Evolutionary conservation across 352 stramenopile genomes (phyloP), one percentile per base, ranked within the genome.

Genomic region (Phytopythium helicoides): DNA sequence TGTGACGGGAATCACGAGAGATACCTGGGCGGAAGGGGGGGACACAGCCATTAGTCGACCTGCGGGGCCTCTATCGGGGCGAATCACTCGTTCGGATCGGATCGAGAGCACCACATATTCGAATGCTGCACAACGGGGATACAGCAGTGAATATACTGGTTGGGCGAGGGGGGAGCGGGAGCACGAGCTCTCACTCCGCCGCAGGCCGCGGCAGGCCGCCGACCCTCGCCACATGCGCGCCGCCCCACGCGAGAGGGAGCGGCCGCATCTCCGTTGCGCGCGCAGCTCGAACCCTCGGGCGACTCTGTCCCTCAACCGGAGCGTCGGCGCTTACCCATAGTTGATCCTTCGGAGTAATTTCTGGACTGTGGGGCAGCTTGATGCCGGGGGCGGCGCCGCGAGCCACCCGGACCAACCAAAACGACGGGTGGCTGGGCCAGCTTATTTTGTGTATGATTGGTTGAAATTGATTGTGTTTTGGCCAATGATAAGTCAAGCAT

Each of bases 1-100:
- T 99, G 89, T 99, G 97, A 63, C 86, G 92, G 71, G 95, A 98
- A 92, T 99, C 97, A 87, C 97, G 96, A 84, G 96, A 99, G 86
- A 99, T 99, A 98, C 97, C 97, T 98, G 84, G n/a, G n/a, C n/a
- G n/a, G 12, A 18, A 31, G 54, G 46, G 35, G 16, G 42, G 37
- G 16, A 59, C 35, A 39, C 35, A 58, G 35, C 22, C 31, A 40
- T 54, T 18, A 58, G 47, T 75, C 52, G 48, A 35, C 40, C 52
- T 41, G 38, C 52, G 35, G 35, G 47, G 28, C 5, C 5, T 33
- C 28, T 33, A 33, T 5, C 28, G 28, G 9, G 28, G 28, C 28
- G 28, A 33, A 9, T 33, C 5, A n/a, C 9, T 9, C 28, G 9
- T 9, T 33, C 28, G 28, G 28, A 33, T 33, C 33, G 50, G 47